A percentile compares a stretch with the other conserved stretches of the same genome.
These are phyloP conservation scores for Aquilaria yunnanensis DNA, from an alignment of 345 rosid genomes.

Conservation along the genomic window DNA sequence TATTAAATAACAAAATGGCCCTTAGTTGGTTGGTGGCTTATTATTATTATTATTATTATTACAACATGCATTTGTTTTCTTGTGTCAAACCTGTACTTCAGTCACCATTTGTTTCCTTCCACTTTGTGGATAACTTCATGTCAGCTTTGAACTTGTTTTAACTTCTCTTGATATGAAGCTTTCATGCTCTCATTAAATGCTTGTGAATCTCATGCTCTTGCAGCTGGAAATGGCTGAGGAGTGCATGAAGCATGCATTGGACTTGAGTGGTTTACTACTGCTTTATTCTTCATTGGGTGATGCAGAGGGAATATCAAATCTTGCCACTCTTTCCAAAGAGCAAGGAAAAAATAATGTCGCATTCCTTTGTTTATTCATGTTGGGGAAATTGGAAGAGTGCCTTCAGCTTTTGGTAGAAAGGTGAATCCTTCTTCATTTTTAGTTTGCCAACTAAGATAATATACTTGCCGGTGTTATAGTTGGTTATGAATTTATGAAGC, in stretches of 20 bases:
- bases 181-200: too few species aligned
- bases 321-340: slow-evolving; percentile 80
- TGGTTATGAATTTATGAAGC: slow-evolving; percentile 10
- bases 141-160: too few species aligned
- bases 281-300: slow-evolving; percentile 97
- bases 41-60: too few species aligned
- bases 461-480: slow-evolving; percentile 4
- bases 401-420: slow-evolving; percentile 89
- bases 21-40: too few species aligned
- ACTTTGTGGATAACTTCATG: too few species aligned
- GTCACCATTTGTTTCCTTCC: too few species aligned
- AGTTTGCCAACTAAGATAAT: background rate
- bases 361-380: slow-evolving; percentile 82
- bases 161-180: too few species aligned
- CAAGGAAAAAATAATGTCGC: slow-evolving; percentile 99
- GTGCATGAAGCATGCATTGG: slow-evolving; percentile 87
- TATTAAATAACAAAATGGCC: too few species aligned
- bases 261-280: slow-evolving; percentile 92
- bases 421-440: slow-evolving; percentile 28
- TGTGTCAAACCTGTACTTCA: too few species aligned
- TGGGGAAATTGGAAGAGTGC: slow-evolving; percentile 96
- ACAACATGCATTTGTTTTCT: too few species aligned
- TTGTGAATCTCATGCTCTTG: slow-evolving; percentile 17
- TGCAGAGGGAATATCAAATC: slow-evolving; percentile 82
- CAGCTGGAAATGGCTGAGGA: slow-evolving; percentile 99